Evolutionary conservation across 164 flowering plant species (phyloP).

Genomic region (Magnolia officinalis): DNA sequence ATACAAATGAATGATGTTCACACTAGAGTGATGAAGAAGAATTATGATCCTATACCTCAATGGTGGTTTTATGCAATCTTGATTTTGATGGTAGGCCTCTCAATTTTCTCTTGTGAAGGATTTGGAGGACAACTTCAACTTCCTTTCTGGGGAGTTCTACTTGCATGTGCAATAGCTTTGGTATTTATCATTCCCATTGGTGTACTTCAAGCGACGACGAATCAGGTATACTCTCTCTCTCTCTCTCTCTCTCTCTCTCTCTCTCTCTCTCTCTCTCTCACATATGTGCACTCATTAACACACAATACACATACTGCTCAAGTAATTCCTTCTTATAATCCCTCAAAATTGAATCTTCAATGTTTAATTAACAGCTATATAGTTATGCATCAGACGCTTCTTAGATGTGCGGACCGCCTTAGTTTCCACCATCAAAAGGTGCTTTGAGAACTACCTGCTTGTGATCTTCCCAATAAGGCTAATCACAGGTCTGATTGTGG

Average conservation of each 20-base stretch:
- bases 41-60: slow-evolving; percentile 61
- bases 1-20: slow-evolving; percentile 24
- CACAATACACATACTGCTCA: no score
- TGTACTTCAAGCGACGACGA: not conserved
- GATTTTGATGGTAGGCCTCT: slow-evolving; percentile 30
- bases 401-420: no score
- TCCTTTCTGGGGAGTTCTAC: slow-evolving; percentile 78
- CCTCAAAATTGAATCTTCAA: no score
- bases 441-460: no score
- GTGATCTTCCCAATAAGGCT: no score
- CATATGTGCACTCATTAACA: no score
- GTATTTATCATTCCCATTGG: slow-evolving; percentile 64
- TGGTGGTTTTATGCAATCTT: slow-evolving; percentile 74
- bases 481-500: no score
- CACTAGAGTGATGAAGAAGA: slow-evolving; percentile 66
- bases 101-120: slow-evolving; percentile 51
- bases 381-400: no score
- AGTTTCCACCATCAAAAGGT: no score
- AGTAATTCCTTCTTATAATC: no score
- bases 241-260: not conserved
- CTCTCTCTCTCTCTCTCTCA: no score
- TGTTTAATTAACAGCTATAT: no score
- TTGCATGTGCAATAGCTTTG: slow-evolving; percentile 45
- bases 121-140: slow-evolving; percentile 68
- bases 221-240: not conserved